phyloP scores from a whole-genome alignment of 208 protist genomes.

The Crithidia expoeki region DNA sequence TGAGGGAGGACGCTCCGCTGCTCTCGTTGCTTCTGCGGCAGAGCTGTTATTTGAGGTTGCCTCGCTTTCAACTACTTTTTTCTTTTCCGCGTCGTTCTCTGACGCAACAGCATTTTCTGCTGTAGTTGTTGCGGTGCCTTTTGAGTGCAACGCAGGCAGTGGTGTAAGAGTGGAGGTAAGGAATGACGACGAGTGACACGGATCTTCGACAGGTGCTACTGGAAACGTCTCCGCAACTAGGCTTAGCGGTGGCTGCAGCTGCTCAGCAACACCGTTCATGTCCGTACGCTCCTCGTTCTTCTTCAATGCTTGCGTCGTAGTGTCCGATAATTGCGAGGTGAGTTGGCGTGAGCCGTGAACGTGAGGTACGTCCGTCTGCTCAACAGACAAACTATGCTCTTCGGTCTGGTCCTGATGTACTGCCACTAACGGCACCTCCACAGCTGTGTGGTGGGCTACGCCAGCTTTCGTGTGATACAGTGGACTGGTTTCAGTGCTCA shows the following conservation, averaged over 20 bases:
- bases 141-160: background rate
- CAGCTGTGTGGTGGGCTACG: background rate
- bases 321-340: background rate
- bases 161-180: slow-evolving; percentile 1
- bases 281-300: background rate
- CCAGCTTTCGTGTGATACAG: background rate
- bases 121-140: background rate
- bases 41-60: background rate
- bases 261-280: background rate
- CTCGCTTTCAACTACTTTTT: background rate
- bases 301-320: no score
- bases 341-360: background rate
- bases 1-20: background rate
- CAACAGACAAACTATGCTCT: background rate
- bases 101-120: background rate
- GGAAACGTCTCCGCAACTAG: background rate
- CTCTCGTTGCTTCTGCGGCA: background rate
- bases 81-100: background rate
- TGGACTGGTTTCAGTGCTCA: background rate
- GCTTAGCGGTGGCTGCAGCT: no score
- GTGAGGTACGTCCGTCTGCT: background rate
- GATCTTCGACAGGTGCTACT: background rate
- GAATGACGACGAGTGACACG: background rate
- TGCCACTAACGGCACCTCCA: background rate
- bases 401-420: background rate